Evolutionary conservation across 2,329 filamentous ascomycete species (phyloP).

Genomic region (Fusarium clavum): DNA sequence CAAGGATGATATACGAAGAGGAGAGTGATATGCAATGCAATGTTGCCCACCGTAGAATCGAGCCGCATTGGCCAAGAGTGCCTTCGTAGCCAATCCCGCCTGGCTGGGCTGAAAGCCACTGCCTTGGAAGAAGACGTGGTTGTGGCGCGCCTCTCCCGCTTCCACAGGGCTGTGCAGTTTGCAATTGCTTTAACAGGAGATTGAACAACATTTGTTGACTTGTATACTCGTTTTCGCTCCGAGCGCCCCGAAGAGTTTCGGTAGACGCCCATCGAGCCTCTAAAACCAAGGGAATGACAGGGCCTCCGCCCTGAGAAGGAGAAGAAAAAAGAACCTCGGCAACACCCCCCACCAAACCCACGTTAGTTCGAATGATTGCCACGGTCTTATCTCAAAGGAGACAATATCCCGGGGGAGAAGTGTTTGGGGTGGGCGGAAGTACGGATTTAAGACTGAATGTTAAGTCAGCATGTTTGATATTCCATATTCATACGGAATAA

Average conservation of each 20-base stretch:
- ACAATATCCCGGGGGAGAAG: slow-evolving; percentile 20
- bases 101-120: slow-evolving; percentile 21
- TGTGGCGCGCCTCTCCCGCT: slow-evolving; percentile 34
- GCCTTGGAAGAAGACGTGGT: slow-evolving; percentile 22
- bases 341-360: slow-evolving; percentile 5
- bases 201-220: neutral
- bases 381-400: slow-evolving; percentile 34
- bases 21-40: neutral
- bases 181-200: neutral
- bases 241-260: slow-evolving; percentile 38
- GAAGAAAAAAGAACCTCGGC: slow-evolving; percentile 28
- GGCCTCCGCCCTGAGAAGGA: neutral
- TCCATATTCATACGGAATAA: neutral
- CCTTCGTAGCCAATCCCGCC: slow-evolving; percentile 33
- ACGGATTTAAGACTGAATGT: slow-evolving; percentile 24
- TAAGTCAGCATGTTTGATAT: neutral
- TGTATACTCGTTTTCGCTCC: slow-evolving; percentile 15
- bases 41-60: slow-evolving; percentile 16
- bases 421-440: slow-evolving; percentile 22
- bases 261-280: slow-evolving; percentile 30
- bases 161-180: slow-evolving; percentile 9
- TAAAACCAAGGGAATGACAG: slow-evolving; percentile 37
- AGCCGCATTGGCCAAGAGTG: slow-evolving; percentile 37
- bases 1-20: neutral
- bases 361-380: slow-evolving; percentile 14